These are phyloP conservation scores for Halteria grandinella DNA, from an alignment of 73 alveolate genomes.

Conservation along the genomic window DNA sequence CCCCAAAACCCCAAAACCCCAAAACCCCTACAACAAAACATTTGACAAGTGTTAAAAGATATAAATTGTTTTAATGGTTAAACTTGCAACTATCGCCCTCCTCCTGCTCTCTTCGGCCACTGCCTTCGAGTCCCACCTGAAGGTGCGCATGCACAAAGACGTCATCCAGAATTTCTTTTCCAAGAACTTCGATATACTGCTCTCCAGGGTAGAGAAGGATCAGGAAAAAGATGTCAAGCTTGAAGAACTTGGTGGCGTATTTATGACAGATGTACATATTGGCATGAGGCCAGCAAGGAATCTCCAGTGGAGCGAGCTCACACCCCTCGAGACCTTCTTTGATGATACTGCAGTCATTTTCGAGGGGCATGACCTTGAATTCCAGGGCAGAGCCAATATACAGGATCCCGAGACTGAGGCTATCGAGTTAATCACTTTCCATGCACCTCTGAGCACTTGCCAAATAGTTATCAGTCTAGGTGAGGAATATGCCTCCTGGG, in stretches of 20 bases:
- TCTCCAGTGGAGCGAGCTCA: background rate
- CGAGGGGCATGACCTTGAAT: conserved; percentile 30
- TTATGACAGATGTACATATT: background rate
- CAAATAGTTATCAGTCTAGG: conserved; percentile 13
- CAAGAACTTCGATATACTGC: conserved; percentile 3
- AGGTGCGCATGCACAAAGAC: conserved; percentile 28
- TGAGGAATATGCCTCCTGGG: conserved; percentile 34
- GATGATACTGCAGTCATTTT: conserved; percentile 30
- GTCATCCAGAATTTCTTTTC: conserved; percentile 7
- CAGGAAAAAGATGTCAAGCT: conserved; percentile 15
- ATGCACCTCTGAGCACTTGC: conserved; percentile 40
- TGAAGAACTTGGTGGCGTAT: background rate
- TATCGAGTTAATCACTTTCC: background rate
- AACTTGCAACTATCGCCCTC: too few relatives aligned
- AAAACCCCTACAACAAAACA: too few relatives aligned
- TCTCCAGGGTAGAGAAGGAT: background rate
- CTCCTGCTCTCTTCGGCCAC: background rate
- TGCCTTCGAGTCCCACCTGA: conserved; percentile 32
- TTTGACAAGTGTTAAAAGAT: too few relatives aligned
- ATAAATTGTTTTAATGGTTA: too few relatives aligned
- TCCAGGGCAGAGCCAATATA: conserved; percentile 13
- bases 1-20: too few relatives aligned
- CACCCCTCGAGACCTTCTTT: conserved; percentile 19
- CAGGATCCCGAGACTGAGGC: conserved; percentile 24
- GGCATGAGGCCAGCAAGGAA: background rate